phyloP scores from a whole-genome alignment of 1,284 basidiomycete genomes.

The Ceratobasidium sp. region DNA sequence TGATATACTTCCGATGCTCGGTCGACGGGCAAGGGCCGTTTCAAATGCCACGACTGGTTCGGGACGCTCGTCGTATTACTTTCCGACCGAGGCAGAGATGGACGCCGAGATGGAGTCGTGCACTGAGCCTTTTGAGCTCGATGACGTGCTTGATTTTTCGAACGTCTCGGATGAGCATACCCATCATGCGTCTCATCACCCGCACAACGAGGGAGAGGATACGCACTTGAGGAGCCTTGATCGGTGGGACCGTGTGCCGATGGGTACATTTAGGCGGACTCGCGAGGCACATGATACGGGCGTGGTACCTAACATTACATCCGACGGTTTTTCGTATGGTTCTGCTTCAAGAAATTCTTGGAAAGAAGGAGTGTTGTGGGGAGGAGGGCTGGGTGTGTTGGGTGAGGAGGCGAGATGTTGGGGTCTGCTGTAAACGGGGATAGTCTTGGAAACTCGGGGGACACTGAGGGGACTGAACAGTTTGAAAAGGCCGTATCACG shows the following conservation, averaged over 20 bases:
- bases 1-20: constrained; percentile 31
- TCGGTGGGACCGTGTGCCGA: constrained; percentile 41
- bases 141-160: constrained; percentile 30
- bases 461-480: background rate
- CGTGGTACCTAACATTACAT: background rate
- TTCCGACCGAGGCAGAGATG: constrained; percentile 16
- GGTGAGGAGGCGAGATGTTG: constrained; percentile 18
- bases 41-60: constrained; percentile 14
- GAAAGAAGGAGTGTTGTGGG: constrained; percentile 26
- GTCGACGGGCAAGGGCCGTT: constrained; percentile 11
- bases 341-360: constrained; percentile 16
- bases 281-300: constrained; percentile 35
- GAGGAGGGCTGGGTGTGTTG: constrained; percentile 16
- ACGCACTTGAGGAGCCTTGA: constrained; percentile 32
- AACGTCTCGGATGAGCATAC: constrained; percentile 30
- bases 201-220: background rate
- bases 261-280: constrained; percentile 40
- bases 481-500: constrained; percentile 34
- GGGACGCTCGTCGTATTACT: constrained; percentile 20
- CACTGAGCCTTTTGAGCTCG: constrained; percentile 27
- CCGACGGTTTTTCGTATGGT: constrained; percentile 41
- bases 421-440: constrained; percentile 13
- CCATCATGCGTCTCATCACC: constrained; percentile 1
- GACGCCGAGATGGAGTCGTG: constrained; percentile 32
- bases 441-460: constrained; percentile 21